phyloP scores from a whole-genome alignment of 495 filamentous ascomycete species.

The Massariosphaeria phaeospora region DNA sequence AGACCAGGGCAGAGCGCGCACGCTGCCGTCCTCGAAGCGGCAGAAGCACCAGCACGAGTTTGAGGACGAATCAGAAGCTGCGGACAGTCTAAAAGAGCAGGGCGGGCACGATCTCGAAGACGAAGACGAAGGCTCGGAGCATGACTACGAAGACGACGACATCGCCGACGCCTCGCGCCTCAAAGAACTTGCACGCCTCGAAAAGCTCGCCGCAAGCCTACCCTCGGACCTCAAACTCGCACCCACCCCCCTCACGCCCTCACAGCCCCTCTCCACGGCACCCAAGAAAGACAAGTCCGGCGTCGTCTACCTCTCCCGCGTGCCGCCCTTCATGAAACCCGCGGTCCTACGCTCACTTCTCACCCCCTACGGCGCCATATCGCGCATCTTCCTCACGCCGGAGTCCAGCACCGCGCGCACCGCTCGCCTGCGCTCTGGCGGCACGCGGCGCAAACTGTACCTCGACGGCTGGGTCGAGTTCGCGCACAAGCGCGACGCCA shows the following conservation, averaged over 20 bases:
- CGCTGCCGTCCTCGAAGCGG: constrained; percentile 57
- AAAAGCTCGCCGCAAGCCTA: constrained; percentile 6
- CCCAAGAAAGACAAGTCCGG: constrained; percentile 59
- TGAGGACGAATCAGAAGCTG: constrained; percentile 36
- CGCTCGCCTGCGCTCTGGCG: constrained; percentile 58
- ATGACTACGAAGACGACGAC: constrained; percentile 19
- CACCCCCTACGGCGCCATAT: constrained; percentile 70
- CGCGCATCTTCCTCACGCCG: constrained; percentile 81
- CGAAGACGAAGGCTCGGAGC: constrained; percentile 24
- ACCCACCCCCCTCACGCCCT: constrained; percentile 35
- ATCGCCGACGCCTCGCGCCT: constrained; percentile 21
- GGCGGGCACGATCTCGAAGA: constrained; percentile 18
- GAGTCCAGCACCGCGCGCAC: constrained; percentile 61
- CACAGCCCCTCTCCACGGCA: constrained; percentile 28
- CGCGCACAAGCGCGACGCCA: constrained; percentile 67
- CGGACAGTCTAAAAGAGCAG: too few relatives aligned
- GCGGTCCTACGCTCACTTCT: constrained; percentile 71
- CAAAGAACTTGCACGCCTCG: constrained; percentile 13
- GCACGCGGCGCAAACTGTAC: constrained; percentile 83
- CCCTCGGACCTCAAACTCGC: constrained; percentile 1
- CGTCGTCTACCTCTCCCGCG: constrained; percentile 81
- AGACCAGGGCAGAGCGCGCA: constrained; percentile 56
- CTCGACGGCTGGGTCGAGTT: constrained; percentile 96
- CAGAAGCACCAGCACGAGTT: constrained; percentile 49
- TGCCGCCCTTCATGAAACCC: constrained; percentile 95